phyloP scores from a whole-genome alignment of 768 basidiomycete species.

The Boletellus emodensis region DNA sequence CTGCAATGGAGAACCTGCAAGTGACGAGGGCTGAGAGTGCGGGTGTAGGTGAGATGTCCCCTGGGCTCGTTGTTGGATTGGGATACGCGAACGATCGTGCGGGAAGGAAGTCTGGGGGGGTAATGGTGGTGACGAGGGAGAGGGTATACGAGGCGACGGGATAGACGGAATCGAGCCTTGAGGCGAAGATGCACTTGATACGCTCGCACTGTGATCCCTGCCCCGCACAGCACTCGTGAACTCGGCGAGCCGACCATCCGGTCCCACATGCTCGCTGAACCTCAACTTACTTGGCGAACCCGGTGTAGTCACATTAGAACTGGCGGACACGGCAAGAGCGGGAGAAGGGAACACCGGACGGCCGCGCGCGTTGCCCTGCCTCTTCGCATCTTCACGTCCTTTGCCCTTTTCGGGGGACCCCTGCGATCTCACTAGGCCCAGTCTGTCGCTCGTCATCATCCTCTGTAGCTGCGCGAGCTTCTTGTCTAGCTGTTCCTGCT shows the following conservation, averaged over 20 bases:
- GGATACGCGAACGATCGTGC: not conserved
- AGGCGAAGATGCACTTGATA: constrained; percentile 70
- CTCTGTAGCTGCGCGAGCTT: constrained; percentile 66
- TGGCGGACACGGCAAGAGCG: constrained; percentile 1
- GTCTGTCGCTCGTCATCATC: constrained; percentile 68
- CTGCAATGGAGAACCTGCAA: constrained; percentile 37
- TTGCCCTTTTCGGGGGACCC: constrained; percentile 37
- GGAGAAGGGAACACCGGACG: constrained; percentile 30
- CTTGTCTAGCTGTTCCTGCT: constrained; percentile 60
- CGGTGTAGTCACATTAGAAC: constrained; percentile 11
- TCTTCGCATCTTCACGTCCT: constrained; percentile 15
- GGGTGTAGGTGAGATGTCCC: constrained; percentile 7
- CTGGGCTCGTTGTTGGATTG: constrained; percentile 8
- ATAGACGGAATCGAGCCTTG: constrained; percentile 80
- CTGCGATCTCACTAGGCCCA: constrained; percentile 58
- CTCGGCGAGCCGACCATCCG: constrained; percentile 38
- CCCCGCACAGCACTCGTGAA: constrained; percentile 34
- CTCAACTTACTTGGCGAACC: constrained; percentile 30
- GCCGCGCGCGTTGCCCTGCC: constrained; percentile 39
- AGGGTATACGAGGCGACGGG: constrained; percentile 62
- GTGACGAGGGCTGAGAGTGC: constrained; percentile 15
- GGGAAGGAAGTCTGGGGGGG: constrained; percentile 30
- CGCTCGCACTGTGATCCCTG: constrained; percentile 61
- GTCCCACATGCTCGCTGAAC: constrained; percentile 14
- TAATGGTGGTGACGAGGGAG: constrained; percentile 37